Percentiles rank a stretch among this genome's conserved stretches.
phyloP scores from a whole-genome alignment of 202 grass and related monocot species.

The Eragrostis tef region DNA sequence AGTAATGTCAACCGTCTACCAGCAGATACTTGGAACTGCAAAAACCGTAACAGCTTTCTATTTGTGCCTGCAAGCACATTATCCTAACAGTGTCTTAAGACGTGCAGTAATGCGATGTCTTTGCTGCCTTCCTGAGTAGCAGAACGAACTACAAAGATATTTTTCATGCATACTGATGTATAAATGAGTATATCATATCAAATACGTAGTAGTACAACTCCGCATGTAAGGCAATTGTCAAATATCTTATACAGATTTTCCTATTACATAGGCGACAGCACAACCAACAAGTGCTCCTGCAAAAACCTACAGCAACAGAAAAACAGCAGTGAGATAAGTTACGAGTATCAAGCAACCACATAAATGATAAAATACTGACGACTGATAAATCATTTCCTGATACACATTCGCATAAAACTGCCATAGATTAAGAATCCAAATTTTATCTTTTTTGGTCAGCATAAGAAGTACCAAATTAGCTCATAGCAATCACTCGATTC shows the following conservation, averaged over 20 bases:
- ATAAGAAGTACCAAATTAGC: background rate
- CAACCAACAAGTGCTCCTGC: conserved; percentile 79
- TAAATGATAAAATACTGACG: background rate
- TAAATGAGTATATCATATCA: conserved; percentile 1
- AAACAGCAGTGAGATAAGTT: background rate
- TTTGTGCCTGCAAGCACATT: background rate
- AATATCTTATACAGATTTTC: conserved; percentile 61
- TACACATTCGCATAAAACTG: background rate
- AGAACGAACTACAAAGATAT: background rate
- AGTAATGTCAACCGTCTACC: background rate
- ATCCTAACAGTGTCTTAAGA: background rate
- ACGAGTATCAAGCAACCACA: background rate
- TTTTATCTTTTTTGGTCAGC: background rate
- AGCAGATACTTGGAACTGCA: background rate
- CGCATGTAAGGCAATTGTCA: conserved; percentile 36
- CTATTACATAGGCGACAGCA: conserved; percentile 60
- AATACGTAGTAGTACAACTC: conserved; percentile 11
- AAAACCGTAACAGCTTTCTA: background rate
- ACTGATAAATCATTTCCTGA: background rate
- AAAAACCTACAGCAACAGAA: conserved; percentile 61
- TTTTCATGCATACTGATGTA: conserved; percentile 14
- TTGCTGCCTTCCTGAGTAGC: background rate
- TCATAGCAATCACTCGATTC: background rate
- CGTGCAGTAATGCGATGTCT: background rate
- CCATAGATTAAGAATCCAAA: conserved; percentile 2